A percentile compares a stretch with the other conserved stretches of the same genome.
These are phyloP conservation scores for Massarina eburnea DNA, from an alignment of 2,329 filamentous ascomycete species.

Conservation along the genomic window DNA sequence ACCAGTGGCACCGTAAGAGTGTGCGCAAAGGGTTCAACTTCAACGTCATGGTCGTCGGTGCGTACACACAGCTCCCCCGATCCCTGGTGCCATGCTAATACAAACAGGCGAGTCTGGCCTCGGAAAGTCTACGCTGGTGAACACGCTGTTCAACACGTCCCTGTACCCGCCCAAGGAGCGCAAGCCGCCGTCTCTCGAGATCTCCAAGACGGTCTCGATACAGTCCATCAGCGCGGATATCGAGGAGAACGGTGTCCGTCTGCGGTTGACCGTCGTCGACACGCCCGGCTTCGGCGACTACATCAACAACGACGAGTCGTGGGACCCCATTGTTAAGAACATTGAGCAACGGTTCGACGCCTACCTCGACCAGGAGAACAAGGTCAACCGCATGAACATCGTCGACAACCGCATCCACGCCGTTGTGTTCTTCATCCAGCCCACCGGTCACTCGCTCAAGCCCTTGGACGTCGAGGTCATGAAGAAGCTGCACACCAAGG, in stretches of 20 bases:
- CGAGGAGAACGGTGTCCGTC: slow-evolving; percentile 95
- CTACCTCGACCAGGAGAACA: slow-evolving; percentile 99
- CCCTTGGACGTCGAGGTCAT: slow-evolving; percentile 99
- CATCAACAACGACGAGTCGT: slow-evolving; percentile 99
- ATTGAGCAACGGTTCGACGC: slow-evolving; percentile 99
- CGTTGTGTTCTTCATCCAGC: slow-evolving; percentile 99
- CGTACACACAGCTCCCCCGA: slow-evolving; percentile 46
- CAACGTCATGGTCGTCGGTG: slow-evolving; percentile 99
- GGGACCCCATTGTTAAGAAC: slow-evolving; percentile 98
- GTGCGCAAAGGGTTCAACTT: slow-evolving; percentile 99
- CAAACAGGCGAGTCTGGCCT: slow-evolving; percentile 90
- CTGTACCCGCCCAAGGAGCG: slow-evolving; percentile 98
- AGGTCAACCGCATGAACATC: slow-evolving; percentile 99
- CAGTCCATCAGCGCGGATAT: slow-evolving; percentile 65
- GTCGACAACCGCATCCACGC: slow-evolving; percentile 99
- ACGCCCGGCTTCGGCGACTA: slow-evolving; percentile 98
- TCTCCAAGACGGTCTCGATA: slow-evolving; percentile 75
- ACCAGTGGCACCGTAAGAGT: slow-evolving; percentile 99
- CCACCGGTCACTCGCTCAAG: slow-evolving; percentile 97
- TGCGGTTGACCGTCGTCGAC: slow-evolving; percentile 94
- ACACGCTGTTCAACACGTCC: slow-evolving; percentile 99
- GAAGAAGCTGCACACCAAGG: slow-evolving; percentile 99
- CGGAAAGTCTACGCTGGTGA: slow-evolving; percentile 98
- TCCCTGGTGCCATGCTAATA: slow-evolving; percentile 13
- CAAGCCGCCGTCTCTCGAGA: slow-evolving; percentile 94